Evolutionary conservation across 1,139 yeast species (phyloP).

Genomic region (Geotrichum aggregatum): DNA sequence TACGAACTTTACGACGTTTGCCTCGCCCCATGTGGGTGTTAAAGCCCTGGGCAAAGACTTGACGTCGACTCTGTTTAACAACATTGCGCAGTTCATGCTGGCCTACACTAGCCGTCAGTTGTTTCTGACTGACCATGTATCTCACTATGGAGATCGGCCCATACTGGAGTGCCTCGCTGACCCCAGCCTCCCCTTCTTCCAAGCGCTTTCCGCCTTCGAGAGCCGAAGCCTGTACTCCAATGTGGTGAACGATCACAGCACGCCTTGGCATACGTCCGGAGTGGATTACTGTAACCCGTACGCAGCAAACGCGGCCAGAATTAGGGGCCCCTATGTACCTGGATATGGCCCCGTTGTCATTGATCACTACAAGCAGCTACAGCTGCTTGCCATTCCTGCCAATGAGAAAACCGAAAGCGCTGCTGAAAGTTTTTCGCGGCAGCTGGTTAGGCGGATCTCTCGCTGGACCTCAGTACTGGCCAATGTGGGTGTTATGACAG

Average conservation of each 20-base stretch:
- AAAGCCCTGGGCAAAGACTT: slow-evolving; percentile 55
- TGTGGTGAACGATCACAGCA: slow-evolving; percentile 70
- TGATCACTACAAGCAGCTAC: slow-evolving; percentile 10
- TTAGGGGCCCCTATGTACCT: slow-evolving; percentile 44
- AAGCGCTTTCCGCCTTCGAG: slow-evolving; percentile 52
- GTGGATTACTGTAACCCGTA: slow-evolving; percentile 41
- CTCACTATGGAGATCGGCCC: slow-evolving; percentile 39
- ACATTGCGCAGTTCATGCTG: slow-evolving; percentile 55
- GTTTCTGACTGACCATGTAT: slow-evolving; percentile 53
- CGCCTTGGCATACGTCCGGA: slow-evolving; percentile 79
- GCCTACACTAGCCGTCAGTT: slow-evolving; percentile 72
- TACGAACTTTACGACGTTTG: slow-evolving; percentile 58
- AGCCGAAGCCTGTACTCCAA: slow-evolving; percentile 63
- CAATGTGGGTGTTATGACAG: slow-evolving; percentile 27
- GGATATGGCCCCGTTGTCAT: slow-evolving; percentile 53
- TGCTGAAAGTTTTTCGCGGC: not conserved
- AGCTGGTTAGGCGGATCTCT: slow-evolving; percentile 11
- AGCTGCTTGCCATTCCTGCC: slow-evolving; percentile 1
- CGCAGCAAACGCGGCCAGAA: slow-evolving; percentile 52
- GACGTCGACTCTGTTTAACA: slow-evolving; percentile 51
- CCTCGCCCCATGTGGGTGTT: slow-evolving; percentile 81
- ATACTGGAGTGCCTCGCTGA: slow-evolving; percentile 63
- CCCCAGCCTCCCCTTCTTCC: slow-evolving; percentile 55
- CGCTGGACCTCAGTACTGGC: slow-evolving; percentile 23
- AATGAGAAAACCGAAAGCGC: not conserved